Conservation (phyloP, 306 rosid species). For the Hylodesmum podocarpum region DNA sequence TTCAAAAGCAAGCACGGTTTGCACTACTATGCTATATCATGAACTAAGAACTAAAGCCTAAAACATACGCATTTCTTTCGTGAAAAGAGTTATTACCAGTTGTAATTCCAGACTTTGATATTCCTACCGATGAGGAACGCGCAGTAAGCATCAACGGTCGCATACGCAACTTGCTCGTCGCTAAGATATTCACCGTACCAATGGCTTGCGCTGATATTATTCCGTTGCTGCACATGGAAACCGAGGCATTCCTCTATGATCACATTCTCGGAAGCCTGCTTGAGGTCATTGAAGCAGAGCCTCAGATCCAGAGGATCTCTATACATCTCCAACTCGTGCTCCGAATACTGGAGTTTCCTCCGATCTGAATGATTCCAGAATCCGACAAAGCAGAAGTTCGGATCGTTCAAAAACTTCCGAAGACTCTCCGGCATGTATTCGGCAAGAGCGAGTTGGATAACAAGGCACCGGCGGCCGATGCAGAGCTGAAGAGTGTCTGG, state of each 20-base stretch:
- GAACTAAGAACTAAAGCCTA: not conserved
- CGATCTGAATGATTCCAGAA: conserved; percentile 38
- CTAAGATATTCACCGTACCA: conserved; percentile 22
- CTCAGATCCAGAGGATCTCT: conserved; percentile 36
- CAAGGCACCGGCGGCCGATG: conserved; percentile 48
- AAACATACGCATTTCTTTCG: not conserved
- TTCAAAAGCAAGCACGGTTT: not conserved
- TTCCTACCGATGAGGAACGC: conserved; percentile 40
- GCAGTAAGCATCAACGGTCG: conserved; percentile 37
- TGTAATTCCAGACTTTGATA: not conserved
- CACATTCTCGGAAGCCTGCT: not conserved
- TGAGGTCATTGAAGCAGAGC: not conserved
- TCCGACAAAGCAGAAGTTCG: conserved; percentile 32
- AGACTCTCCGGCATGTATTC: conserved; percentile 8
- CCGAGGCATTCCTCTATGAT: conserved; percentile 30
- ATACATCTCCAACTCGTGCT: not conserved
- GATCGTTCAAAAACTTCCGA: conserved; percentile 19
- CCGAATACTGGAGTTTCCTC: not conserved
- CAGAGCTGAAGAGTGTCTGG: conserved; percentile 45
- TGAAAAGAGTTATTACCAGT: not conserved
- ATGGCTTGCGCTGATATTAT: conserved; percentile 18
- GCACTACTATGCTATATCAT: not conserved
- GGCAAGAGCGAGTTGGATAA: conserved; percentile 29
- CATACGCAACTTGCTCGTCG: conserved; percentile 34
- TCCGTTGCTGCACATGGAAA: not conserved